Conservation (phyloP, 805 yeast species). For the Nakazawaea sp. region DNA sequence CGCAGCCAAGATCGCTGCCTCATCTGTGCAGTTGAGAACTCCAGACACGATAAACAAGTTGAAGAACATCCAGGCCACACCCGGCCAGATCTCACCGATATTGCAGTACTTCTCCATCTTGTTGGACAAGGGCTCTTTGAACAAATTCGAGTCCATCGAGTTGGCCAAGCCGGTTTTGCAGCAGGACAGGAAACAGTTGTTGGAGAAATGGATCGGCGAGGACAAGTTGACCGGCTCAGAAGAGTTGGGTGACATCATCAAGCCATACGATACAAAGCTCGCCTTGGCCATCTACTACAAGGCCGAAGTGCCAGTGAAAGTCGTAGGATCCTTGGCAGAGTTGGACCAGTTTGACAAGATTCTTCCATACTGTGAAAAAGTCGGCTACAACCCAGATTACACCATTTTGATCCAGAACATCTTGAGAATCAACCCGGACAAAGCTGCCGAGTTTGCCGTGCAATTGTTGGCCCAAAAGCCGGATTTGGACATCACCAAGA, state of each 20-base stretch:
- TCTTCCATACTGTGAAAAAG: slow-evolving; percentile 87
- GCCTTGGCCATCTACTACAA: slow-evolving; percentile 89
- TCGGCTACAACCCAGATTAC: slow-evolving; percentile 83
- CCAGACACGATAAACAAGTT: slow-evolving; percentile 90
- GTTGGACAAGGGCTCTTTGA: slow-evolving; percentile 87
- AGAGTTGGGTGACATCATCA: slow-evolving; percentile 93
- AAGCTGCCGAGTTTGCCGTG: slow-evolving; percentile 95
- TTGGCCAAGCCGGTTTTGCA: slow-evolving; percentile 92
- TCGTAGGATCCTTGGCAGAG: slow-evolving; percentile 88
- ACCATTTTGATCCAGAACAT: slow-evolving; percentile 84
- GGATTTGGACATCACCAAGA: slow-evolving; percentile 71
- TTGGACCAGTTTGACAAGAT: slow-evolving; percentile 95
- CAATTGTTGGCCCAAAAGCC: slow-evolving; percentile 62
- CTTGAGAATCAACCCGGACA: slow-evolving; percentile 91
- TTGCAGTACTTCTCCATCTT: slow-evolving; percentile 87
- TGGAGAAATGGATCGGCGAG: slow-evolving; percentile 95
- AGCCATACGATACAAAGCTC: slow-evolving; percentile 76
- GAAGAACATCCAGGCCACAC: slow-evolving; percentile 84
- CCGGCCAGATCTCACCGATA: slow-evolving; percentile 93
- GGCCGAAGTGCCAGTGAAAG: slow-evolving; percentile 79
- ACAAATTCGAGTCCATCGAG: slow-evolving; percentile 90
- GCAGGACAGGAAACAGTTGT: slow-evolving; percentile 87
- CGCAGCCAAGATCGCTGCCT: slow-evolving; percentile 97
- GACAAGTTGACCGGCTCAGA: slow-evolving; percentile 93
- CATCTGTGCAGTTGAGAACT: slow-evolving; percentile 87